phyloP scores from a whole-genome alignment of 2,329 filamentous ascomycete species.

The Lachnellula cervina region DNA sequence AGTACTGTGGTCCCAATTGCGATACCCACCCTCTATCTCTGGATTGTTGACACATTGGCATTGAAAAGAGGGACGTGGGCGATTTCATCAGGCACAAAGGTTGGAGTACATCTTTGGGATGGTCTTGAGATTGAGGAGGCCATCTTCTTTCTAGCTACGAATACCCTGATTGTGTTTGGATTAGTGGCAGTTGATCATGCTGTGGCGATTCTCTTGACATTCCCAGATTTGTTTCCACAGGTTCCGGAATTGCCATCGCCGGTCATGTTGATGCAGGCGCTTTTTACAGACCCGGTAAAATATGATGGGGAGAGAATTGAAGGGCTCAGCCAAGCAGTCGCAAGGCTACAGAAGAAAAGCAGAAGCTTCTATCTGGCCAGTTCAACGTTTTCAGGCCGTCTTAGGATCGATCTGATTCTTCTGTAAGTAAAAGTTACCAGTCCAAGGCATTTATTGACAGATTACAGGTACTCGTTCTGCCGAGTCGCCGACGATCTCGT shows the following conservation, averaged over 20 bases:
- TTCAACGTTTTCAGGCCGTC: slow-evolving; percentile 60
- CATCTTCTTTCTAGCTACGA: slow-evolving; percentile 67
- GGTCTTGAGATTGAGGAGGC: slow-evolving; percentile 70
- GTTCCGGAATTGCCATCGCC: slow-evolving; percentile 47
- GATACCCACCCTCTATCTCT: slow-evolving; percentile 64
- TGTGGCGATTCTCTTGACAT: slow-evolving; percentile 59
- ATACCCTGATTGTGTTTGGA: slow-evolving; percentile 65
- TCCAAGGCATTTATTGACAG: slow-evolving; percentile 8
- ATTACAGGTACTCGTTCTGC: slow-evolving; percentile 63
- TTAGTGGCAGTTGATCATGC: slow-evolving; percentile 65
- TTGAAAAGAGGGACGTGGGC: slow-evolving; percentile 66
- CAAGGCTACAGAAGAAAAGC: slow-evolving; percentile 57
- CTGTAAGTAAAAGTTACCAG: slow-evolving; percentile 40
- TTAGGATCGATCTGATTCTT: slow-evolving; percentile 63
- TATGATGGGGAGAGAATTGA: slow-evolving; percentile 55
- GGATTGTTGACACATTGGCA: slow-evolving; percentile 66
- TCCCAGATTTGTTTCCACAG: slow-evolving; percentile 51
- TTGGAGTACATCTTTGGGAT: slow-evolving; percentile 57
- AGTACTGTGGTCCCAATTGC: slow-evolving; percentile 56
- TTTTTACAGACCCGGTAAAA: slow-evolving; percentile 39
- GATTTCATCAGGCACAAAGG: slow-evolving; percentile 63
- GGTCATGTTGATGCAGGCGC: slow-evolving; percentile 45
- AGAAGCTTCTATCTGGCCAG: slow-evolving; percentile 71
- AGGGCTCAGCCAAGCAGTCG: slow-evolving; percentile 55
- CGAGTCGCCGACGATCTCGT: slow-evolving; percentile 69